Evolutionary conservation across 208 protist genomes (phyloP), one percentile per base, ranked within the genome.

Genomic region (Crithidia acanthocephali): DNA sequence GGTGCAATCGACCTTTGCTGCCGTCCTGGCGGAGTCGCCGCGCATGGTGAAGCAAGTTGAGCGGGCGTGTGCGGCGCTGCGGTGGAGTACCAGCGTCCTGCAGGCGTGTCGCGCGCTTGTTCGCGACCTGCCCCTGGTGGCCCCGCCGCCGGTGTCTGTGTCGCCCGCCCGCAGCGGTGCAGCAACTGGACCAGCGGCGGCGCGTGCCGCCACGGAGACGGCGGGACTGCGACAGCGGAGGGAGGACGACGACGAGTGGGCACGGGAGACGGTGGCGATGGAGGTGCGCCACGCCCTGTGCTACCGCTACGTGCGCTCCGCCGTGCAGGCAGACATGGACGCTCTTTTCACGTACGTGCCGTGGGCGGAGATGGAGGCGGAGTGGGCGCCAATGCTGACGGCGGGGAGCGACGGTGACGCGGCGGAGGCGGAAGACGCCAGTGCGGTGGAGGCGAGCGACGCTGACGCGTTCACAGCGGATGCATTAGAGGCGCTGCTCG

Each of bases 311-410:
- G 83, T 85, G 45, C 76, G 68, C 20, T 82, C 85, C 5, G 74
- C 78, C 5, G 85, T 96, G 62, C 87, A 94, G 76, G 44, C 60
- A 27, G 75, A 91, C 32, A 76, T 94, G 59, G 92, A 96, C 50
- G 78, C 68, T 22, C 77, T 96, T 42, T 94, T 96, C 47, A 42
- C 68, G 3, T 74, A 76, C 63, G 73, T 96, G 51, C 83, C 90
- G 22, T 96, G 88, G 87, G 65, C 37, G 10, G 79, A 88, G 66
- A 32, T 94, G 64, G 85, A 91, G 66, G 72, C 72, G n/a, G 42
- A 81, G 48, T 77, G 91, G 62, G 61, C 79, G 53, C 76, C 80
- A 23, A 57, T 82, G 62, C 52, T 79, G 45, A 50, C 22, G 0
- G 23, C 57, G 15, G 32, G 18, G 11, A 25, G 18, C n/a, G 51